phyloP scores from a whole-genome alignment of 345 rosid species.

The Murraya paniculata region DNA sequence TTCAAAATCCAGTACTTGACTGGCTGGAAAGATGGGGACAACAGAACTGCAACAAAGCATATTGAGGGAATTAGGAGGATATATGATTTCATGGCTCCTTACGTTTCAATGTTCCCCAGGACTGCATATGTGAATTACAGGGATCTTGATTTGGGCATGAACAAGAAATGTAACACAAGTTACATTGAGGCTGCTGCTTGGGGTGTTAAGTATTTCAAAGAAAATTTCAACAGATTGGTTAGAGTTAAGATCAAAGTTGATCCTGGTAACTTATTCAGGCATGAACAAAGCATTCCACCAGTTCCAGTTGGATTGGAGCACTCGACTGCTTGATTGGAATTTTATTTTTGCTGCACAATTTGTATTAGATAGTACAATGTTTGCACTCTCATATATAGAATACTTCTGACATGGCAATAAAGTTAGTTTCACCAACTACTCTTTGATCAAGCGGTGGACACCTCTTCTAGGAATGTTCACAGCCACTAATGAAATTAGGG shows the following conservation, averaged over 20 bases:
- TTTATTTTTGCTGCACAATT: no score
- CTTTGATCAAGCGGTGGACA: no score
- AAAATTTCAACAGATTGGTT: slow-evolving; percentile 15
- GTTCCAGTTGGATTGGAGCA: neutral
- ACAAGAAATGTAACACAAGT: neutral
- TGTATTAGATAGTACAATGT: no score
- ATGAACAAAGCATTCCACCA: slow-evolving; percentile 5
- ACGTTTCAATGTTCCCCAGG: slow-evolving; percentile 3
- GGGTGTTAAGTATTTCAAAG: slow-evolving; percentile 1
- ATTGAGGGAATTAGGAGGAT: slow-evolving; percentile 13
- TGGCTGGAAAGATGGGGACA: slow-evolving; percentile 2
- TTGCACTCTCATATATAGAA: no score
- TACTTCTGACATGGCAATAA: no score
- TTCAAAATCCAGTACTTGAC: slow-evolving; percentile 5
- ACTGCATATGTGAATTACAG: neutral
- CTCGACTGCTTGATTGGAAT: neutral
- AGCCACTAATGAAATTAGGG: no score
- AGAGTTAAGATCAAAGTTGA: slow-evolving; percentile 15
- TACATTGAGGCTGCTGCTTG: neutral
- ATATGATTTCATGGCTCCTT: slow-evolving; percentile 10
- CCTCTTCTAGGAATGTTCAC: no score
- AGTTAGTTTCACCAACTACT: no score
- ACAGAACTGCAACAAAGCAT: slow-evolving; percentile 9
- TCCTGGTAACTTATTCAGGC: slow-evolving; percentile 12
- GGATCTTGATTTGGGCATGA: slow-evolving; percentile 3